Evolutionary conservation across 2,329 filamentous ascomycete genomes (phyloP).

Genomic region (Mycosphaerella sp.): DNA sequence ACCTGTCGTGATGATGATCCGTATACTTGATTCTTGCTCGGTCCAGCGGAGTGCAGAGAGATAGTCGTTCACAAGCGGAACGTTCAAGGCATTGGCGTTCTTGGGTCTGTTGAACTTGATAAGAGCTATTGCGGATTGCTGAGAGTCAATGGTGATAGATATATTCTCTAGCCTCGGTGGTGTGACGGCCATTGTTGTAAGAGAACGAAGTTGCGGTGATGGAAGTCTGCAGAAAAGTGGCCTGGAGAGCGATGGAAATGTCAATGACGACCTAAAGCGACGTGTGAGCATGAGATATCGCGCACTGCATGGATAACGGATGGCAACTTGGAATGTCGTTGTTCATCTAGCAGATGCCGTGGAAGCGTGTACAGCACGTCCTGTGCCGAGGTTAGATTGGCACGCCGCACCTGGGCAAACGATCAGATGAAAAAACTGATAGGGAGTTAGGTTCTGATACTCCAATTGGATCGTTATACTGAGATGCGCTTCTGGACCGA

Average conservation of each 20-base stretch:
- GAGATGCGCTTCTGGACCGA: no score
- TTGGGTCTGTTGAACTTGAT: slow-evolving; percentile 24
- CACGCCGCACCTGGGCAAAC: neutral
- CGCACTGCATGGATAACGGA: neutral
- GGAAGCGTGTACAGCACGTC: neutral
- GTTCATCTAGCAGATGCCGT: neutral
- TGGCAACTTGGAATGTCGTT: no score
- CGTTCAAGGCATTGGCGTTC: slow-evolving; percentile 22
- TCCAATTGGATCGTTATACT: no score
- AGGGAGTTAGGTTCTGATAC: no score
- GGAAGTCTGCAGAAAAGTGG: neutral
- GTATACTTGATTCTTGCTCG: slow-evolving; percentile 10
- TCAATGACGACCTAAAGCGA: neutral
- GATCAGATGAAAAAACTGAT: no score
- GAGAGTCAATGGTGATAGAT: slow-evolving; percentile 17
- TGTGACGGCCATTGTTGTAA: slow-evolving; percentile 14
- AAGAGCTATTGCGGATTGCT: slow-evolving; percentile 16
- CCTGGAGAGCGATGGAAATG: neutral
- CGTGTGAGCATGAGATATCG: neutral
- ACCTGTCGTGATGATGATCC: slow-evolving; percentile 23
- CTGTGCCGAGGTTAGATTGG: neutral
- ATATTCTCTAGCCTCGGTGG: slow-evolving; percentile 17
- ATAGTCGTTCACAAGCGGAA: slow-evolving; percentile 17
- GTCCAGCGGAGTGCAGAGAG: slow-evolving; percentile 22
- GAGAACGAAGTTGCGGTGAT: neutral